Conservation (phyloP, 306 rosid species). For the Begonia fuchsioides region DNA sequence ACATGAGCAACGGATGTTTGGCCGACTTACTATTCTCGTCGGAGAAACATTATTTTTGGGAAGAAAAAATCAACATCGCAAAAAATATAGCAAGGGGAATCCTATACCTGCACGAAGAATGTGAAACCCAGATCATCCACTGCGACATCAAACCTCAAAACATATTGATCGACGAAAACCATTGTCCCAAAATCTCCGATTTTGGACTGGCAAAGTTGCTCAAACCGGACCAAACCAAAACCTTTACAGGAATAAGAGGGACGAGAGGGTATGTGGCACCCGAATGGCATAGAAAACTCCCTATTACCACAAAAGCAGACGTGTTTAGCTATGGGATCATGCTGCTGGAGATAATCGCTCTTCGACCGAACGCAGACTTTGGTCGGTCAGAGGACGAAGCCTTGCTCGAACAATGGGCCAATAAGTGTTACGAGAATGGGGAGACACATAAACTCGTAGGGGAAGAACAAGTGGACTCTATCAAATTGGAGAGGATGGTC, state of each 20-base stretch:
- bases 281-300: slow-evolving; percentile 14
- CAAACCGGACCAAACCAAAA: slow-evolving; percentile 15
- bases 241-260: slow-evolving; percentile 19
- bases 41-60: slow-evolving; percentile 6
- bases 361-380: slow-evolving; percentile 10
- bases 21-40: slow-evolving; percentile 15
- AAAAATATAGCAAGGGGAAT: slow-evolving; percentile 13
- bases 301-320: slow-evolving; percentile 15
- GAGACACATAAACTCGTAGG: neutral
- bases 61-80: slow-evolving; percentile 8
- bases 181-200: slow-evolving; percentile 8
- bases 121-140: slow-evolving; percentile 14
- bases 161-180: slow-evolving; percentile 14
- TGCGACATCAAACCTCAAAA: slow-evolving; percentile 25
- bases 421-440: slow-evolving; percentile 5
- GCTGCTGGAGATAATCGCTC: slow-evolving; percentile 13
- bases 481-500: slow-evolving; percentile 7
- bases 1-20: slow-evolving; percentile 17
- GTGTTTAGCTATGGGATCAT: slow-evolving; percentile 23
- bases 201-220: slow-evolving; percentile 21
- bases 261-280: slow-evolving; percentile 20
- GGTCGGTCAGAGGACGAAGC: slow-evolving; percentile 10
- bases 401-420: slow-evolving; percentile 11
- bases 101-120: slow-evolving; percentile 21
- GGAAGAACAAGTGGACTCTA: slow-evolving; percentile 3